Percentiles rank a stretch among this genome's conserved stretches.
These are phyloP conservation scores for Starmera pachycereana DNA, from an alignment of 805 yeast species.

Conservation along the genomic window DNA sequence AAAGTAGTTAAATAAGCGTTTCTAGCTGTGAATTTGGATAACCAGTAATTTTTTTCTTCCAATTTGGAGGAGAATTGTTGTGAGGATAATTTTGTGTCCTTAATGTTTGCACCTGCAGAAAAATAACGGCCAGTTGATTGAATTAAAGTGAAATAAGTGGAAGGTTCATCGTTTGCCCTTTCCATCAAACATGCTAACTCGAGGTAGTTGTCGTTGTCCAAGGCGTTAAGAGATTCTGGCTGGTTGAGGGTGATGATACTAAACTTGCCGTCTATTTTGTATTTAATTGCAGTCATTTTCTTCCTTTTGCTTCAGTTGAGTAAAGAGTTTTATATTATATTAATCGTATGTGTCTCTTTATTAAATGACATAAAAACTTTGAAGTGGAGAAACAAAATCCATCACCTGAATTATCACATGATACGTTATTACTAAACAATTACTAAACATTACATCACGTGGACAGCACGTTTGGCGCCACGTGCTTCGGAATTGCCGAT, in stretches of 20 bases:
- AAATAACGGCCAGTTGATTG: constrained; percentile 67
- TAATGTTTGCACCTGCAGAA: constrained; percentile 78
- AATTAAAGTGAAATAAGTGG: constrained; percentile 54
- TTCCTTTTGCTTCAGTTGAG: no score
- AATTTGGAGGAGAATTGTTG: constrained; percentile 5
- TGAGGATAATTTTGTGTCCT: constrained; percentile 11
- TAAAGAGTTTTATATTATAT: no score
- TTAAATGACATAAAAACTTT: no score
- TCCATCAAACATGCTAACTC: constrained; percentile 48
- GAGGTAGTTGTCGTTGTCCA: constrained; percentile 54
- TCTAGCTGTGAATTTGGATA: constrained; percentile 52
- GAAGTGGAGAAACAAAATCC: no score
- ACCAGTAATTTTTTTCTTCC: constrained; percentile 33
- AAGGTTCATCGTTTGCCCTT: constrained; percentile 51
- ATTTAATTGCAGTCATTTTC: constrained; percentile 14
- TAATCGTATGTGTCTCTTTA: no score
- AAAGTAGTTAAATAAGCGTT: constrained; percentile 61
- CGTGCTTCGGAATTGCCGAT: no score
- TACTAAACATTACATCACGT: no score
- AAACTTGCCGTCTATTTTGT: constrained; percentile 29
- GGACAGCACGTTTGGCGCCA: no score
- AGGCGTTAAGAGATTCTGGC: constrained; percentile 55
- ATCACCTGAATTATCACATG: no score
- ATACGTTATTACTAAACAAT: no score
- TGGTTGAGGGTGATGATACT: constrained; percentile 57